Base-by-base conservation (phyloP, 495 filamentous ascomycete genomes). In the Neurospora tetraspora region DNA sequence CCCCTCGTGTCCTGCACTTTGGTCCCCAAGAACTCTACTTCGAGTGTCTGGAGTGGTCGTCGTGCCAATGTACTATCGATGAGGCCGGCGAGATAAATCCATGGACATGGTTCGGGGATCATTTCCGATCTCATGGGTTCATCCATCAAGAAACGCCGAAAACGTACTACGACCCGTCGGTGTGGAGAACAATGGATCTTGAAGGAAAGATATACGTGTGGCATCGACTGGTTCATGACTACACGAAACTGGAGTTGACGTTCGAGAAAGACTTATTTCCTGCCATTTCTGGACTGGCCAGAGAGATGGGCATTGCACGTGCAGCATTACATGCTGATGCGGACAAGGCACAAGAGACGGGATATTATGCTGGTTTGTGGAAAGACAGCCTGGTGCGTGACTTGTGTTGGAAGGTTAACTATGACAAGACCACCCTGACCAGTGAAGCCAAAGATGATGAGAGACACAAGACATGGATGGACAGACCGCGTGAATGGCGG, bases 321-420 rank as follows among this genome's bases (percentile, higher is more conserved):
- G 18, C 36, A 9, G 61, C 69, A 10, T 5, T 18, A 65, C 5
- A 61, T 7, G 53, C 23, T 16, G 8, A 38, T 42, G 7, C 5
- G 9, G 61, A 38, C 38, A 12, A 9, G 40, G 20, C 2, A 16
- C 10, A 6, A 2, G 31, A 8, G 23, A n/a, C 34, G 5, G 39
- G 18, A 1, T 76, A 78, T 31, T 16, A 71, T 0, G 76, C 76
- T 16, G 76, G 76, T 5, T 9, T 76, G 70, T 78, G 76, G 76
- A 31, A 16, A 38, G 40, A 71, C n/a, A 72, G 37, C 61, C 8
- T 75, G 23, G 10, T 47, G 5, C 40, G 27, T 2, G 75, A 77
- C 18, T 11, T 77, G 20, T 27, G 71, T 3, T 77, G 75, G 75
- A 53, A 14, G 20, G 45, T n/a, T n/a, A n/a, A n/a, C n/a, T n/a